A percentile compares a stretch with the other conserved stretches of the same genome.
phyloP scores from a whole-genome alignment of 768 basidiomycete species.

The Boletus rufocinnamomeus region DNA sequence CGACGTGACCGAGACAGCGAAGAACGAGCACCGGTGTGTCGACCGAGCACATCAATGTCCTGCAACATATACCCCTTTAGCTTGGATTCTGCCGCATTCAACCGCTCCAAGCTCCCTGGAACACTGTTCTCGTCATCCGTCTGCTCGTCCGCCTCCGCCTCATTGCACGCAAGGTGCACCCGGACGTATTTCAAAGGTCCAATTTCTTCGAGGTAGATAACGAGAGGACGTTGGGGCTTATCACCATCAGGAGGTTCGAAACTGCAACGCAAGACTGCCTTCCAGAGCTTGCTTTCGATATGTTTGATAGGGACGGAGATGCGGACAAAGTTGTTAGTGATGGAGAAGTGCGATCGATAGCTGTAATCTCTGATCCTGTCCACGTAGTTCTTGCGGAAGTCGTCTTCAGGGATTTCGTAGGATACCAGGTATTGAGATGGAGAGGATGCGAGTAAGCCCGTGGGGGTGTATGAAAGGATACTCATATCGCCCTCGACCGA shows the following conservation, averaged over 20 bases:
- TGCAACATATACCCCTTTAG: constrained; percentile 16
- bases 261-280: constrained; percentile 28
- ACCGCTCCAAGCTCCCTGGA: constrained; percentile 25
- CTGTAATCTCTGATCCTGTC: constrained; percentile 12
- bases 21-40: too few species aligned
- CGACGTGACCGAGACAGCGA: too few species aligned
- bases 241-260: constrained; percentile 15
- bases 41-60: constrained; percentile 13
- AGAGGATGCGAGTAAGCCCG: constrained; percentile 28
- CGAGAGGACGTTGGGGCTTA: constrained; percentile 21
- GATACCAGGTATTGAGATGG: constrained; percentile 23
- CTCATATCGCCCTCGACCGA: background rate
- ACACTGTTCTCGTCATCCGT: background rate
- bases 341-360: constrained; percentile 20
- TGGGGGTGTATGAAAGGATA: constrained; percentile 7
- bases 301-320: constrained; percentile 25
- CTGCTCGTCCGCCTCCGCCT: background rate
- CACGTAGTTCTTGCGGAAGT: constrained; percentile 23
- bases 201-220: constrained; percentile 26
- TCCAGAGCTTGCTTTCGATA: constrained; percentile 14
- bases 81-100: constrained; percentile 14
- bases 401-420: constrained; percentile 24
- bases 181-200: constrained; percentile 16
- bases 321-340: constrained; percentile 24
- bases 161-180: constrained; percentile 8